Evolutionary conservation across 2,329 filamentous ascomycete genomes (phyloP).

Genomic region (Colletotrichum brevisporum): DNA sequence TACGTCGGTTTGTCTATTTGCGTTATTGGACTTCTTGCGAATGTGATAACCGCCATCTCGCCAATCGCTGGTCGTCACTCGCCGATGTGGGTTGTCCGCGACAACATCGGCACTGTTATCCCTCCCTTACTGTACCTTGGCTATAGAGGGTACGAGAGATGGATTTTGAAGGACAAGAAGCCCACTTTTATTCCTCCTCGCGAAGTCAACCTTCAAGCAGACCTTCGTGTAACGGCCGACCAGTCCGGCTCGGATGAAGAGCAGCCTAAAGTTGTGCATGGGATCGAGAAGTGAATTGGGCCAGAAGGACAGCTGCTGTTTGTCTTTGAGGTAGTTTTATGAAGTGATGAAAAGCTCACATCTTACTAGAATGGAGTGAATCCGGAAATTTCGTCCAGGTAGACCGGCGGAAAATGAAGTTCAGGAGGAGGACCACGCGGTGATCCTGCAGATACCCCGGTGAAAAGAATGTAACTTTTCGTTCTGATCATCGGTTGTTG

Average conservation of each 20-base stretch:
- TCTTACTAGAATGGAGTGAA: no score
- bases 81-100: slow-evolving; percentile 43
- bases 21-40: slow-evolving; percentile 47
- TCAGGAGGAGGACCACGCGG: no score
- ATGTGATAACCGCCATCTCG: slow-evolving; percentile 47
- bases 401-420: no score
- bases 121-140: slow-evolving; percentile 45
- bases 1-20: slow-evolving; percentile 47
- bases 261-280: neutral
- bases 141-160: slow-evolving; percentile 43
- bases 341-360: no score
- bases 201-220: slow-evolving; percentile 45
- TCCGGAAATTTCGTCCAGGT: no score
- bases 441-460: neutral
- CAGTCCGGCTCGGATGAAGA: slow-evolving; percentile 22
- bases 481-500: slow-evolving; percentile 8
- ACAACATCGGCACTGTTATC: slow-evolving; percentile 48
- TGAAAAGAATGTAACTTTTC: slow-evolving; percentile 2
- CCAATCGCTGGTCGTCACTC: slow-evolving; percentile 42
- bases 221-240: slow-evolving; percentile 32
- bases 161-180: slow-evolving; percentile 25
- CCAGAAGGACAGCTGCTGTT: no score
- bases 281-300: neutral
- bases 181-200: slow-evolving; percentile 44
- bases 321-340: no score